Percentiles rank a stretch among this genome's conserved stretches.
phyloP scores from a whole-genome alignment of 106 monocot genomes.

The Cymbidium sinense region DNA sequence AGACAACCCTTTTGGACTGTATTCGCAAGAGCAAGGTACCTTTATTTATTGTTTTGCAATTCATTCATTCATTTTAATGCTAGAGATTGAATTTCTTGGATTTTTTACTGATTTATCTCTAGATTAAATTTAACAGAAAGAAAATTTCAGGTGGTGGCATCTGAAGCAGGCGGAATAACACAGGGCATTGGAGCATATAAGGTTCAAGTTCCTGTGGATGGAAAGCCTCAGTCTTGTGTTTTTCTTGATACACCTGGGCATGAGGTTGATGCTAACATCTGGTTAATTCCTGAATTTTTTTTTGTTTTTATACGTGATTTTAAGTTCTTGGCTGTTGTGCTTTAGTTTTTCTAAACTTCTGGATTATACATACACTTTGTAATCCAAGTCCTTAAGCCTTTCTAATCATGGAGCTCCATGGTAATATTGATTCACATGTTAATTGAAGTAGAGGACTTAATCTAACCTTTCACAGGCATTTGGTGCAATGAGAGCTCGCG shows the following conservation, averaged over 20 bases:
- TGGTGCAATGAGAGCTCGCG: constrained; percentile 96
- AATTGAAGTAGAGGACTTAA: not conserved
- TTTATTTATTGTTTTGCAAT: not conserved
- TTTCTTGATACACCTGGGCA: constrained; percentile 99
- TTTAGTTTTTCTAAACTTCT: not conserved
- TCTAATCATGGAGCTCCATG: constrained; percentile 1
- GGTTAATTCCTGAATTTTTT: not conserved
- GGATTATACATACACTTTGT: not conserved
- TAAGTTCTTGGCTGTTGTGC: not conserved
- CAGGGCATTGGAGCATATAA: constrained; percentile 98
- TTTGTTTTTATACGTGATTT: not conserved
- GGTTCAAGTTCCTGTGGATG: constrained; percentile 72
- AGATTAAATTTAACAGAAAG: constrained; percentile 1
- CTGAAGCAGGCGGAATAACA: constrained; percentile 97
- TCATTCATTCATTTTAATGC: not conserved
- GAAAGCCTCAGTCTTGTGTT: constrained; percentile 59
- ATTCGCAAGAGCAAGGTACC: constrained; percentile 97
- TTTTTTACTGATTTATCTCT: constrained; percentile 5
- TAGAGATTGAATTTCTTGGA: not conserved
- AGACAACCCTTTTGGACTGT: constrained; percentile 95
- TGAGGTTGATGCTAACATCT: constrained; percentile 37
- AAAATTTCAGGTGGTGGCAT: constrained; percentile 72
- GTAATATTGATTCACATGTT: not conserved
- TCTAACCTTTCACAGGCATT: constrained; percentile 57
- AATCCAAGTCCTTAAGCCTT: not conserved